Conservation (phyloP, 179 eudicot species). For the Silene coronaria region DNA sequence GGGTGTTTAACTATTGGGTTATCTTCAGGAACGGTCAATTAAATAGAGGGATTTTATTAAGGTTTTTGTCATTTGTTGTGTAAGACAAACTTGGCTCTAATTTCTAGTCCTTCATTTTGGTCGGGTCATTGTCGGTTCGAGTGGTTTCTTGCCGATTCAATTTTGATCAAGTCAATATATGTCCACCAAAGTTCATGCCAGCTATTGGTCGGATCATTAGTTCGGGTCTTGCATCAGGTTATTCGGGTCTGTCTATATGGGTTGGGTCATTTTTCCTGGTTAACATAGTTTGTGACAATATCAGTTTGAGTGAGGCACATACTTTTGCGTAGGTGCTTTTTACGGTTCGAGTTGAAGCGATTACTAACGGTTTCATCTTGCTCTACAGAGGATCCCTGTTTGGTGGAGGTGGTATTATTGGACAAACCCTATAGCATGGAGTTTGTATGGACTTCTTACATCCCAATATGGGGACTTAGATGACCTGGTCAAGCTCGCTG, state of each 20-base stretch:
- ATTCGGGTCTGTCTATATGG: too few species aligned
- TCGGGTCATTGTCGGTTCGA: background rate
- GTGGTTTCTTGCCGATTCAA: background rate
- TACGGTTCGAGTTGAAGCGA: background rate
- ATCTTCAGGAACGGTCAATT: background rate
- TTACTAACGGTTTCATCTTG: conserved; percentile 7
- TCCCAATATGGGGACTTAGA: conserved; percentile 71
- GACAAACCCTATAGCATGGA: conserved; percentile 87
- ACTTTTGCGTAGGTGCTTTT: background rate
- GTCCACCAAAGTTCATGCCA: background rate
- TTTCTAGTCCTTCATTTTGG: background rate
- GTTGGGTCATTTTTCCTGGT: too few species aligned
- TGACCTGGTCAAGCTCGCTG: conserved; percentile 52
- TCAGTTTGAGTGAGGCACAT: background rate
- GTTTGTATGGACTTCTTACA: conserved; percentile 70
- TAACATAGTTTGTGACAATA: background rate
- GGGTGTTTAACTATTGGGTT: background rate
- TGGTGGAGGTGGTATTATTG: conserved; percentile 97
- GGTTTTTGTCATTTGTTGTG: background rate
- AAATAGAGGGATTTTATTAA: background rate
- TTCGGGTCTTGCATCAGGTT: background rate
- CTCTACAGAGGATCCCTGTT: conserved; percentile 64
- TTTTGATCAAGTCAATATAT: background rate
- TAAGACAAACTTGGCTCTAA: background rate
- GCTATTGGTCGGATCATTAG: background rate